These are phyloP conservation scores for Cokeromyces recurvatus DNA, from an alignment of 371 early-diverging fungal species.

Conservation along the genomic window DNA sequence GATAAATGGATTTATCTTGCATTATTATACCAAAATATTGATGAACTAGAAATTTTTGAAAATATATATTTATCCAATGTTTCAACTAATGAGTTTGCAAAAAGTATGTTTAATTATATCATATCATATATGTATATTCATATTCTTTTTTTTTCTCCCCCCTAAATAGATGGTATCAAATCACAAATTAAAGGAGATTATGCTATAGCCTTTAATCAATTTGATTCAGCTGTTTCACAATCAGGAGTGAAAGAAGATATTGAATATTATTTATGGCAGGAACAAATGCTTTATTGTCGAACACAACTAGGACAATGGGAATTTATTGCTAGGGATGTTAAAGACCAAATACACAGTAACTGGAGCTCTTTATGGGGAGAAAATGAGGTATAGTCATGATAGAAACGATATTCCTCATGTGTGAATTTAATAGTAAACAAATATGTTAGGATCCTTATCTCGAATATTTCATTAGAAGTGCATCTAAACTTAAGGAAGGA, in stretches of 20 bases:
- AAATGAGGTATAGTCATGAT: too few species aligned
- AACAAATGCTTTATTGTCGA: constrained; percentile 57
- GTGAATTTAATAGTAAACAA: background rate
- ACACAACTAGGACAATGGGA: constrained; percentile 66
- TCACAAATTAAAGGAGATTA: constrained; percentile 58
- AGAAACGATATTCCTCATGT: too few species aligned
- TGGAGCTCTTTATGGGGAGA: constrained; percentile 49
- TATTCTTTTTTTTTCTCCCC: too few species aligned
- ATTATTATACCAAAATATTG: constrained; percentile 54
- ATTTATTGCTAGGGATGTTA: constrained; percentile 39
- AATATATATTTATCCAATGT: constrained; percentile 53
- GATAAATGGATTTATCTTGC: constrained; percentile 59
- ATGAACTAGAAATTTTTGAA: constrained; percentile 58
- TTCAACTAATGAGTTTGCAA: constrained; percentile 36
- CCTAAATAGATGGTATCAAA: constrained; percentile 47
- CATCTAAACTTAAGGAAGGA: constrained; percentile 31
- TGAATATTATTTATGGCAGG: constrained; percentile 50
- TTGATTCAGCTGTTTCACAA: constrained; percentile 22
- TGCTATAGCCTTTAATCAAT: constrained; percentile 46
- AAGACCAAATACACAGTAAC: constrained; percentile 38
- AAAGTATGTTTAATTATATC: constrained; percentile 18
- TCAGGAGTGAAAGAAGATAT: too few species aligned
- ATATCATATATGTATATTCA: background rate
- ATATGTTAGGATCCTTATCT: constrained; percentile 39
- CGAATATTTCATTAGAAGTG: constrained; percentile 52